These are phyloP conservation scores for Hericium coralloides DNA, from an alignment of 768 basidiomycete genomes.

Conservation along the genomic window DNA sequence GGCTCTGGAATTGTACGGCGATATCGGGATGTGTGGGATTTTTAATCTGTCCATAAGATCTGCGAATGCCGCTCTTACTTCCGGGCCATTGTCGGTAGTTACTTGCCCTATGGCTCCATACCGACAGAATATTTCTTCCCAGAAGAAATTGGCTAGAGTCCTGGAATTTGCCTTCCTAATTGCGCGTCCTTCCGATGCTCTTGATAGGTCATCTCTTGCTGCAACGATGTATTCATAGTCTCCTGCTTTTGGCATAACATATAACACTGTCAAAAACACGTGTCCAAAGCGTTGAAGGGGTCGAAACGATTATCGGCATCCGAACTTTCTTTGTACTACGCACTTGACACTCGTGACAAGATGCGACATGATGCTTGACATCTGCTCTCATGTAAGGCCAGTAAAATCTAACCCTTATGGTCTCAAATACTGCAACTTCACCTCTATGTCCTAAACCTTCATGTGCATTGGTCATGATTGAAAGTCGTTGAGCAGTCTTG, in stretches of 20 bases:
- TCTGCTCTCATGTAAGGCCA: background rate
- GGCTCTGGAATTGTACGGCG: background rate
- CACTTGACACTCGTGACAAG: background rate
- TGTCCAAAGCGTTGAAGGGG: background rate
- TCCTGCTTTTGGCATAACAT: background rate
- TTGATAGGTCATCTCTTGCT: background rate
- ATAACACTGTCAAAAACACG: background rate
- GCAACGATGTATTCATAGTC: background rate
- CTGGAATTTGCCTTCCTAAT: background rate
- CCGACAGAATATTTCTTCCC: background rate
- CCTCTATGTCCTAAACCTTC: background rate
- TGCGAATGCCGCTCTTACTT: background rate
- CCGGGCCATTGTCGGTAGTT: background rate
- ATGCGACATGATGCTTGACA: background rate
- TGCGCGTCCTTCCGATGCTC: background rate
- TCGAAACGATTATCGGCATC: background rate
- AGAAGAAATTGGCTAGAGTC: background rate
- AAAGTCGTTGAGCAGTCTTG: background rate
- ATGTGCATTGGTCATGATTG: background rate
- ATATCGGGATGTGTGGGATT: background rate
- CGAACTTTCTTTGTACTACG: background rate
- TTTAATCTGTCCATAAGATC: background rate
- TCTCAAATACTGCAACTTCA: background rate
- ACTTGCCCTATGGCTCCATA: background rate
- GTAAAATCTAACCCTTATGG: background rate